Evolutionary conservation across 1,139 yeast species (phyloP), one percentile per base, ranked within the genome.

Genomic region (Blastobotrys elegans): DNA sequence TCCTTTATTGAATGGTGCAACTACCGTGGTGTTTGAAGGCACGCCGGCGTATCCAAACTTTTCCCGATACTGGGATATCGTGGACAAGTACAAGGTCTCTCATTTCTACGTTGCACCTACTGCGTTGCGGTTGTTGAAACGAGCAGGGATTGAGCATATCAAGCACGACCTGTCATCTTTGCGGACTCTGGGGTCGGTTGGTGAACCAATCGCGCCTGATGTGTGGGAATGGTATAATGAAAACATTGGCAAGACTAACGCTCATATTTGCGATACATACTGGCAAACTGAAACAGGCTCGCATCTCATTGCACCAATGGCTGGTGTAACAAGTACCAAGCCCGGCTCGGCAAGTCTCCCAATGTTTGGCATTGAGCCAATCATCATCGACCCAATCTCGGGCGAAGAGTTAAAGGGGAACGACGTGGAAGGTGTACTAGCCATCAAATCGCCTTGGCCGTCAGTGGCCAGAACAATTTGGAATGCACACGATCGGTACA

Each of bases 201-300:
- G 98, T 68, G 98, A 92, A 74, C 98, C 98, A 59, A 92, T 92
- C 64, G 89, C 97, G 49, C 94, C 96, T 54, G 98, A 92, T 69
- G 81, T 92, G 63, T 92, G 97, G 97, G 95, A 88, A 70, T 92
- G 98, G 98, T 92, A 90, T 72, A 79, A 87, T 69, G 89, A 86
- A 63, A 79, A 84, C 68, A 84, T 92, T 59, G 98, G 98, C 64
- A 84, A 87, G 67, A 79, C 81, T 52, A 79, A 85, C 64, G 88
- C 96, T 70, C 80, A 79, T 51, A 82, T 92, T 56, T 79, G 92
- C 64, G 98, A 92, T 71, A 92, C 98, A 44, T 89, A 90, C 78
- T 92, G 98, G 98, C 97, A 92, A 74, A 92, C 98, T 27, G 98
- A 92, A 73, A 84, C 96, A 14, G 98, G 98, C 51, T 85, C 97